These are phyloP conservation scores for Penicillium longicatenatum DNA, from an alignment of 495 filamentous ascomycete species.

Conservation along the genomic window DNA sequence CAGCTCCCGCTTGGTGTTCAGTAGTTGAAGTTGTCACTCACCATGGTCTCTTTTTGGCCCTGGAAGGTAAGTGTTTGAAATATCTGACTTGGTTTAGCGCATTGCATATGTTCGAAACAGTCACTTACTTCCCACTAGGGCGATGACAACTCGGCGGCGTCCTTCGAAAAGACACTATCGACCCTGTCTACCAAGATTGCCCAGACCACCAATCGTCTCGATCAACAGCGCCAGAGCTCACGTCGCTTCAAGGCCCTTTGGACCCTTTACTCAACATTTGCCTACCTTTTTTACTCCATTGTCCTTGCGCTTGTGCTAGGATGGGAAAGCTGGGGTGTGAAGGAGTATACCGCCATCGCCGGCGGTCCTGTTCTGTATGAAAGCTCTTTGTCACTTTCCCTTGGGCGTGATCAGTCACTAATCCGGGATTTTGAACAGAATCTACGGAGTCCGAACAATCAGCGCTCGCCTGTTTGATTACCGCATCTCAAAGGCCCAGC, in stretches of 20 bases:
- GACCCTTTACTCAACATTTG: slow-evolving; percentile 87
- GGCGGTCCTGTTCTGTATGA: slow-evolving; percentile 78
- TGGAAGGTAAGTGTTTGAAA: slow-evolving; percentile 58
- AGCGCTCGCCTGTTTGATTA: slow-evolving; percentile 75
- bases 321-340: slow-evolving; percentile 72
- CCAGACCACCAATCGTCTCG: slow-evolving; percentile 67
- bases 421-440: slow-evolving; percentile 41
- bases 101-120: slow-evolving; percentile 1
- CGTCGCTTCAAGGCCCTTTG: slow-evolving; percentile 82
- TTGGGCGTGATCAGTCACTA: neutral
- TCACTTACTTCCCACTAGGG: slow-evolving; percentile 50
- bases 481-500: slow-evolving; percentile 67
- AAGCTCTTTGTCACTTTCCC: neutral
- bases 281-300: slow-evolving; percentile 81
- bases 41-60: slow-evolving; percentile 84
- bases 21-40: slow-evolving; percentile 23
- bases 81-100: neutral
- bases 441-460: slow-evolving; percentile 63
- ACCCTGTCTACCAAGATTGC: slow-evolving; percentile 80
- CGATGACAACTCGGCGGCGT: slow-evolving; percentile 81
- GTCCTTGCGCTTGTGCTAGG: slow-evolving; percentile 82
- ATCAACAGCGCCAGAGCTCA: slow-evolving; percentile 65
- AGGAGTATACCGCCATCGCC: slow-evolving; percentile 74
- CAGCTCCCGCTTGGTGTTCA: neutral
- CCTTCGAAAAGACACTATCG: slow-evolving; percentile 88